Evolutionary conservation across 1,139 yeast species (phyloP).

Genomic region (Arxiozyma slooffiae): DNA sequence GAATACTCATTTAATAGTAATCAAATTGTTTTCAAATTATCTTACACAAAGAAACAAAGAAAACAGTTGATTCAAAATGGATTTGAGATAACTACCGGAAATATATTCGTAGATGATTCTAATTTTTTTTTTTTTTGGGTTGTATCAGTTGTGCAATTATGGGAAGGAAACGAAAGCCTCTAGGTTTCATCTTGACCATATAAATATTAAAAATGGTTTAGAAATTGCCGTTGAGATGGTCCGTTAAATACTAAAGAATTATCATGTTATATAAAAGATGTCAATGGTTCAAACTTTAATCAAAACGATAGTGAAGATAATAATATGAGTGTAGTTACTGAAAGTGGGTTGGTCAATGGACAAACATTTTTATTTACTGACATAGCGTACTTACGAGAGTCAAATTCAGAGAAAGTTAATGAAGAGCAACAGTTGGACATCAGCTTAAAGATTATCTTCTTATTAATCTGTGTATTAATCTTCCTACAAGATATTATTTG

Average conservation of each 20-base stretch:
- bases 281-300: conserved; percentile 14
- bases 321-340: not conserved
- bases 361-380: conserved; percentile 1
- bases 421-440: not conserved
- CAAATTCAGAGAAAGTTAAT: conserved; percentile 8
- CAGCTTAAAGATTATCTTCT: conserved; percentile 9
- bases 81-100: conserved; percentile 64
- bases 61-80: conserved; percentile 64
- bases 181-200: conserved; percentile 33
- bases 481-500: conserved; percentile 9
- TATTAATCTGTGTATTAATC: conserved; percentile 9
- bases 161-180: conserved; percentile 71
- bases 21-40: conserved; percentile 60
- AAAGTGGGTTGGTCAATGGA: conserved; percentile 1
- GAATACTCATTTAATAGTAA: conserved; percentile 62
- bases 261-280: conserved; percentile 12
- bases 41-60: conserved; percentile 53
- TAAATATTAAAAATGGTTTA: conserved; percentile 48
- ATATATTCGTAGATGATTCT: conserved; percentile 59
- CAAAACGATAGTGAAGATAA: conserved; percentile 7
- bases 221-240: conserved; percentile 27
- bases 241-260: conserved; percentile 11
- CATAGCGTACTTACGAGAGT: conserved; percentile 8
- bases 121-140: conserved; percentile 67
- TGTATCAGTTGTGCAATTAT: conserved; percentile 87